These are phyloP conservation scores for Penicillium olsonii DNA, from an alignment of 2,329 filamentous ascomycete species.

Conservation along the genomic window DNA sequence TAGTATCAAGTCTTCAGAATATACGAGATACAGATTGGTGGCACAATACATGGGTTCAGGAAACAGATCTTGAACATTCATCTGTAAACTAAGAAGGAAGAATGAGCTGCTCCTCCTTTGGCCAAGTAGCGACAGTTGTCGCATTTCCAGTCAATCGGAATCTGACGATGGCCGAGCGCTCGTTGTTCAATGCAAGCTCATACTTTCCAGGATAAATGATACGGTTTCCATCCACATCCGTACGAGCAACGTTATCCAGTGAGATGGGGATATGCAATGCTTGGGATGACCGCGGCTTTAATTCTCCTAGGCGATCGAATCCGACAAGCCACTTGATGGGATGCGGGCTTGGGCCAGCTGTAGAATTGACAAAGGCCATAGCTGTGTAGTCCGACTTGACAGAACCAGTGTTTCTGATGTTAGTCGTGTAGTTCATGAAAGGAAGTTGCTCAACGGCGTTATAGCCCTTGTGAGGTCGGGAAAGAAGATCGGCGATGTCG, in stretches of 20 bases:
- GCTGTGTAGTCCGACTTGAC: slow-evolving; percentile 44
- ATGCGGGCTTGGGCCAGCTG: slow-evolving; percentile 42
- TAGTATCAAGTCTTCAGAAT: too few species aligned
- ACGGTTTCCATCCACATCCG: slow-evolving; percentile 39
- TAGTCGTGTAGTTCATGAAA: slow-evolving; percentile 40
- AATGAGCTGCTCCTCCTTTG: slow-evolving; percentile 27
- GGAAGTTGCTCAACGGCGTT: slow-evolving; percentile 37
- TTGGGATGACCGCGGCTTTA: slow-evolving; percentile 26
- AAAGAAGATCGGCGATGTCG: slow-evolving; percentile 39
- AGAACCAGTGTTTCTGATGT: slow-evolving; percentile 40
- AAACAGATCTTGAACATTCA: too few species aligned
- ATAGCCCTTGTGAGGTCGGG: slow-evolving; percentile 27
- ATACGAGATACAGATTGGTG: too few species aligned
- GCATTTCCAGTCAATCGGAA: slow-evolving; percentile 38
- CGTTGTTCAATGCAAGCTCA: slow-evolving; percentile 43
- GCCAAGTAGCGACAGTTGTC: slow-evolving; percentile 38
- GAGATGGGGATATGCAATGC: slow-evolving; percentile 38
- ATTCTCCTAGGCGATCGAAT: slow-evolving; percentile 35
- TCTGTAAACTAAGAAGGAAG: slow-evolving; percentile 9
- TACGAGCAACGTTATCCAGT: slow-evolving; percentile 41
- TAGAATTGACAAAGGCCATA: slow-evolving; percentile 42
- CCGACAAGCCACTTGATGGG: slow-evolving; percentile 48
- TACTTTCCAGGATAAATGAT: slow-evolving; percentile 47
- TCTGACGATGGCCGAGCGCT: slow-evolving; percentile 35
- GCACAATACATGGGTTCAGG: too few species aligned